phyloP scores from a whole-genome alignment of 2,329 filamentous ascomycete genomes.

The Colletotrichum horii region DNA sequence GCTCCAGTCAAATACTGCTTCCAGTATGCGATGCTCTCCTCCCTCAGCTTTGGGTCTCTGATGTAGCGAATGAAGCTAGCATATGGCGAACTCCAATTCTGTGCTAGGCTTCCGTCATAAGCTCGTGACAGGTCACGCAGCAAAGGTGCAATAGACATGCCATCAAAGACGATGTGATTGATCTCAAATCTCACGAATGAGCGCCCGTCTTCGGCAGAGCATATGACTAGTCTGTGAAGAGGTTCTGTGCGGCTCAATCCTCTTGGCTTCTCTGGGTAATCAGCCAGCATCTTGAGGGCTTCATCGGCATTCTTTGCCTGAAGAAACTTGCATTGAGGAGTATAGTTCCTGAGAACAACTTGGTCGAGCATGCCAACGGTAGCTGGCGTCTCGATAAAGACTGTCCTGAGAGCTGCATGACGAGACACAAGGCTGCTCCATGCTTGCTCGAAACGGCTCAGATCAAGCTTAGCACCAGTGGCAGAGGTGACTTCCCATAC shows the following conservation, averaged over 20 bases:
- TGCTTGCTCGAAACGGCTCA: constrained; percentile 13
- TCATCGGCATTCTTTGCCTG: not conserved
- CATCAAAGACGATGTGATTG: constrained; percentile 40
- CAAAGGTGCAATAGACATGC: constrained; percentile 32
- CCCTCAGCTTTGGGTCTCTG: constrained; percentile 18
- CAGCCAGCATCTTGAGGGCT: not conserved
- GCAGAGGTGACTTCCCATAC: constrained; percentile 22
- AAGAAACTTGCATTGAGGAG: not conserved
- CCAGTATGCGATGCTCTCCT: constrained; percentile 30
- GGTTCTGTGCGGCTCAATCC: not conserved
- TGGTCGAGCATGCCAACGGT: constrained; percentile 26
- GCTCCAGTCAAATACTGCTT: constrained; percentile 26
- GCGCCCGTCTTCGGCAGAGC: not conserved
- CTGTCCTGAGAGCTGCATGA: constrained; percentile 34
- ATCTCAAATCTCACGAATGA: not conserved
- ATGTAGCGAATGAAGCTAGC: constrained; percentile 25
- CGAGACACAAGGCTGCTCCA: constrained; percentile 31
- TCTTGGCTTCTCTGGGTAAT: not conserved
- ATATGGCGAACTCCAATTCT: constrained; percentile 16
- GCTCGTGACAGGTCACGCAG: constrained; percentile 30
- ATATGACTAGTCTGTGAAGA: not conserved
- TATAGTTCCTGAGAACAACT: constrained; percentile 28
- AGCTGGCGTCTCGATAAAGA: constrained; percentile 36
- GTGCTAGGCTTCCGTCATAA: constrained; percentile 25
- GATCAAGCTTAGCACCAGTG: constrained; percentile 19